Percentiles rank a stretch among this genome's conserved stretches.
Evolutionary conservation across 1,139 yeast species (phyloP).

Genomic region (Blastobotrys buckinghamii): DNA sequence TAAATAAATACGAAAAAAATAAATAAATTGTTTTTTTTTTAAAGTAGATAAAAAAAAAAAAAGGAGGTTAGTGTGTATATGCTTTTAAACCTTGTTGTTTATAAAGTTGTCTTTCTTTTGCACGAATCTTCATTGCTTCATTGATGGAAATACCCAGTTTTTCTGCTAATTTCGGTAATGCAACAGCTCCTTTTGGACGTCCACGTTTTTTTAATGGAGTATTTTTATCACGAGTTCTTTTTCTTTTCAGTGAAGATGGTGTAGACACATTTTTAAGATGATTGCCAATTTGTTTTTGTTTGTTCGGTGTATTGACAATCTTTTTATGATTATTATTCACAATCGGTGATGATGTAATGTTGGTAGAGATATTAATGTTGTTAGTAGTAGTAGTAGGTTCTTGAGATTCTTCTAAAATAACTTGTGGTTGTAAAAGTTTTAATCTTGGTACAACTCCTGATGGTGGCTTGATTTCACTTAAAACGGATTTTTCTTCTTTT

Average conservation of each 20-base stretch:
- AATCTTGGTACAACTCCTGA: neutral
- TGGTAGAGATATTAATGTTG: no score
- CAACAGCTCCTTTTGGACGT: conserved; percentile 12
- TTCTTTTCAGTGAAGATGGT: neutral
- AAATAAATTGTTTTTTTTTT: neutral
- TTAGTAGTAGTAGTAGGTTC: neutral
- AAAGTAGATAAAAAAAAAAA: neutral
- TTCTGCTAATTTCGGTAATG: conserved; percentile 7
- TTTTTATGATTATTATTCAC: no score
- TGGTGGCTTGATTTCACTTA: no score
- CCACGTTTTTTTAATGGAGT: conserved; percentile 8
- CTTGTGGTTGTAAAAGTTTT: neutral
- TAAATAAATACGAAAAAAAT: neutral
- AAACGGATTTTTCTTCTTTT: neutral
- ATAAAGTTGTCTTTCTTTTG: conserved; percentile 6
- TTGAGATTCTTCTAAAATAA: neutral
- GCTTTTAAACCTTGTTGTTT: conserved; percentile 2
- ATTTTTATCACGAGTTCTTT: neutral
- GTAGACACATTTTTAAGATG: neutral
- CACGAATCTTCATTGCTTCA: conserved; percentile 9
- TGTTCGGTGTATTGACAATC: no score
- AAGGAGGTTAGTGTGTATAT: conserved; percentile 1
- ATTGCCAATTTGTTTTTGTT: neutral
- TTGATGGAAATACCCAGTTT: conserved; percentile 6
- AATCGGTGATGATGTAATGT: no score